Base-by-base conservation (phyloP, 345 rosid genomes). In the Zanthoxylum bungeanum region DNA sequence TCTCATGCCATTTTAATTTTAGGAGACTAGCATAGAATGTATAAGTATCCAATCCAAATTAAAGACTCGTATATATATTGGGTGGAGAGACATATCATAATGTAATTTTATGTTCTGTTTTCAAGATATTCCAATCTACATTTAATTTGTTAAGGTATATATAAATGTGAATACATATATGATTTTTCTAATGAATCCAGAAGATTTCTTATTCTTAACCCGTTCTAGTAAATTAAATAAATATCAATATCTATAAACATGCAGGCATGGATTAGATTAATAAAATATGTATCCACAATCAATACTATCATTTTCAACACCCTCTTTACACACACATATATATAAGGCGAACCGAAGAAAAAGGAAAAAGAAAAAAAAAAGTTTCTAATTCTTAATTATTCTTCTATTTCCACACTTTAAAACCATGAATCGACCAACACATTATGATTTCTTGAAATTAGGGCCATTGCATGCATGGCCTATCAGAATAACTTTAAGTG, bases 401-500 rank as follows among this genome's bases (percentile, higher is more conserved):
- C 40, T 60, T 31, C 25, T 17, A 19, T 31, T 4, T 1, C 42
- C 25, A 34, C 14, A 16, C 49, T 42, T 42, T 7, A 0, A 33
- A 34, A 33, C 25, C 10, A 60, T 60, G 65, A 60, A 16, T 60
- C 28, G 16, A n/a, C 27, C 65, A 60, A 60, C 65, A 22, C 28
- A 60, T 37, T 60, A 60, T n/a, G 46, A 60, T 60, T 60, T 60
- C 65, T 5, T 60, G 65, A 60, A 60, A 5, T 36, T 60, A 60
- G 28, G 47, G 16, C 16, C 21, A 36, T 21, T n/a, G 9, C 46
- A 60, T 60, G 17, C 27, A 16, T 60, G 65, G 65, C 65, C 64
- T 11, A 60, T 60, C 46, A 34, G 36, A 21, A 60, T 10, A n/a
- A 10, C 8, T 19, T n/a, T 60, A 34, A 36, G 28, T 10, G 46